These are phyloP conservation scores for Fusarium humuli DNA, from an alignment of 2,329 filamentous ascomycete genomes.

Conservation along the genomic window DNA sequence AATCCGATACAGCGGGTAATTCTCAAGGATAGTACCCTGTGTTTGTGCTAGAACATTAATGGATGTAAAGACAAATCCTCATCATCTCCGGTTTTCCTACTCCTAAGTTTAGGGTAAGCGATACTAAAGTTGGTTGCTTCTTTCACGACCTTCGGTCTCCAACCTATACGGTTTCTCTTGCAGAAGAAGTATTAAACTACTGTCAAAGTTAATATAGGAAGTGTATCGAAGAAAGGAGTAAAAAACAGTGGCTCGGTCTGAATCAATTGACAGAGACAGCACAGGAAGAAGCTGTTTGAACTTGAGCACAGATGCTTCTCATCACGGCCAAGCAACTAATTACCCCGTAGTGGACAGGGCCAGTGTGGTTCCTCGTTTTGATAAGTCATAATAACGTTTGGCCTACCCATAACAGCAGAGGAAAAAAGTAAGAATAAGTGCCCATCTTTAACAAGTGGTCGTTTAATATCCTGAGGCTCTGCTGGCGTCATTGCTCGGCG, in stretches of 20 bases:
- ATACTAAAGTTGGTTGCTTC: neutral
- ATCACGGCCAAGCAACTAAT: neutral
- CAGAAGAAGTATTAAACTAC: neutral
- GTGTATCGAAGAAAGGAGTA: accelerated
- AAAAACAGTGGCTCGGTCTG: neutral
- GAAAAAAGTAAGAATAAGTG: neutral
- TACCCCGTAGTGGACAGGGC: too few species aligned
- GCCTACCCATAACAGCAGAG: neutral
- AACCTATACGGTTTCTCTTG: neutral
- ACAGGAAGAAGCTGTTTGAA: neutral
- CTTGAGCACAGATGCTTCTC: too few species aligned
- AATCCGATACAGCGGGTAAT: too few species aligned
- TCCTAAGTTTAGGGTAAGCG: neutral
- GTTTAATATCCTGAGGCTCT: neutral
- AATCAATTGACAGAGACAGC: neutral
- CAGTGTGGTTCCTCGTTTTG: neutral
- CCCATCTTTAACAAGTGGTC: neutral
- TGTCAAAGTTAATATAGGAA: neutral
- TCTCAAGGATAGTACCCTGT: neutral
- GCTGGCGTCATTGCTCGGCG: neutral
- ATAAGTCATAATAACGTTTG: neutral
- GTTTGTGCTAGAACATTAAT: neutral
- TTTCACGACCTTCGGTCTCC: neutral
- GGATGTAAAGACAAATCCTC: neutral
- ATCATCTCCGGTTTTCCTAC: neutral